These are phyloP conservation scores for Fennellomyces sp. DNA, from an alignment of 371 early-diverging fungal species.

Conservation along the genomic window DNA sequence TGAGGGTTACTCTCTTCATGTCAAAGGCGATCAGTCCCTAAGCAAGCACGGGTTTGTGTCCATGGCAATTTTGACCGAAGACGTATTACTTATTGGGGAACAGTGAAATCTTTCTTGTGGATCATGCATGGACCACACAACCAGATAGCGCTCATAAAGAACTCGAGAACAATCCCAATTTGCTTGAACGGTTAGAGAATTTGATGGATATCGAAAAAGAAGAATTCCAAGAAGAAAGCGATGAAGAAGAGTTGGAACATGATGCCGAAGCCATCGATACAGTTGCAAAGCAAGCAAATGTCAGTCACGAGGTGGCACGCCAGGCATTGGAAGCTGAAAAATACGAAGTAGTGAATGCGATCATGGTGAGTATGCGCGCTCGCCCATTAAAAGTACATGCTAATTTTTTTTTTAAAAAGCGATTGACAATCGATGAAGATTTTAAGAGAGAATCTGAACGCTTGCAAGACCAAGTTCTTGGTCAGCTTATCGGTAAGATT, in stretches of 20 bases:
- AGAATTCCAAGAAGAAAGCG: constrained; percentile 38
- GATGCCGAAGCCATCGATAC: constrained; percentile 48
- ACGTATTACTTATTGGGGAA: neutral
- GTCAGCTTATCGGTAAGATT: constrained; percentile 35
- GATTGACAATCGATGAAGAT: constrained; percentile 42
- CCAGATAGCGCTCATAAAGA: constrained; percentile 59
- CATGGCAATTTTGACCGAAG: neutral
- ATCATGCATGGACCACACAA: constrained; percentile 77
- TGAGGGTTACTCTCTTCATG: constrained; percentile 59
- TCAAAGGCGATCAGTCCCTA: constrained; percentile 49
- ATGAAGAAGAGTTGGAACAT: constrained; percentile 37
- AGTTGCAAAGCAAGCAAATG: constrained; percentile 66
- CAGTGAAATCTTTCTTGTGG: constrained; percentile 69
- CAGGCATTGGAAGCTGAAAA: constrained; percentile 57
- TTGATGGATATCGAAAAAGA: constrained; percentile 63
- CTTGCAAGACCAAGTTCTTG: constrained; percentile 47
- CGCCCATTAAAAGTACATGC: neutral
- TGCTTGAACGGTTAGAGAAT: constrained; percentile 65
- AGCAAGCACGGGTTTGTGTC: constrained; percentile 54
- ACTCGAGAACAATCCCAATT: constrained; percentile 47
- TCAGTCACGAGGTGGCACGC: constrained; percentile 56
- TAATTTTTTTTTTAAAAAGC: constrained; percentile 16
- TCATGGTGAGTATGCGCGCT: constrained; percentile 59
- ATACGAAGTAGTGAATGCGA: constrained; percentile 71
- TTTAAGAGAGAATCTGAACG: constrained; percentile 39